Evolutionary conservation across 1,284 basidiomycete genomes (phyloP).

Genomic region (Ganoderma resinaceum): DNA sequence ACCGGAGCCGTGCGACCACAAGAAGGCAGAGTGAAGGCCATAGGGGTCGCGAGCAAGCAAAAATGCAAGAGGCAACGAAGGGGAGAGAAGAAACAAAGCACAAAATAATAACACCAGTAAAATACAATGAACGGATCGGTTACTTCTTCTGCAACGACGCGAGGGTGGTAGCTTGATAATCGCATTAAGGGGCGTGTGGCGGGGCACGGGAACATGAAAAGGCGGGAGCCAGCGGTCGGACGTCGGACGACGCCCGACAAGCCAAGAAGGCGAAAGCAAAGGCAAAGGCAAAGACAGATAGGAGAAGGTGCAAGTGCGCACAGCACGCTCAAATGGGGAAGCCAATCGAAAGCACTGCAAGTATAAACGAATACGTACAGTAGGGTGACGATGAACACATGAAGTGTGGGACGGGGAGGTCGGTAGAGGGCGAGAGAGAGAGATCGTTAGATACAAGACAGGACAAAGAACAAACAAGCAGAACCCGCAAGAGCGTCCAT

Average conservation of each 20-base stretch:
- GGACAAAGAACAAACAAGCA: slow-evolving; percentile 17
- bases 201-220: background rate
- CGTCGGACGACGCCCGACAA: background rate
- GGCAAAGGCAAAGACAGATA: background rate
- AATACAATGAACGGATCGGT: slow-evolving; percentile 19
- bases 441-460: slow-evolving; percentile 22
- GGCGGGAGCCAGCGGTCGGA: background rate
- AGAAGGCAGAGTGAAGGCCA: background rate
- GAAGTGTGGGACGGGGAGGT: background rate
- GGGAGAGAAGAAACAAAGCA: slow-evolving; percentile 13
- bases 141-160: slow-evolving; percentile 22
- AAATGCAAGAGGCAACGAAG: slow-evolving; percentile 6
- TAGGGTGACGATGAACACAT: slow-evolving; percentile 1
- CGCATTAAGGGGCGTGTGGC: background rate
- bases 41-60: background rate
- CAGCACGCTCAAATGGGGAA: slow-evolving; percentile 15
- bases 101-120: slow-evolving; percentile 16
- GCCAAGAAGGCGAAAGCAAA: background rate
- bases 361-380: slow-evolving; percentile 17
- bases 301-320: slow-evolving; percentile 7
- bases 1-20: slow-evolving; percentile 2
- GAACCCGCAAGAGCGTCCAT: slow-evolving; percentile 31
- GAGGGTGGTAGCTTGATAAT: background rate
- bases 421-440: background rate
- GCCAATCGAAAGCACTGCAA: slow-evolving; percentile 13